A percentile compares a stretch with the other conserved stretches of the same genome.
Evolutionary conservation across 257 asterid genomes (phyloP).

Genomic region (Asclepias syriaca): DNA sequence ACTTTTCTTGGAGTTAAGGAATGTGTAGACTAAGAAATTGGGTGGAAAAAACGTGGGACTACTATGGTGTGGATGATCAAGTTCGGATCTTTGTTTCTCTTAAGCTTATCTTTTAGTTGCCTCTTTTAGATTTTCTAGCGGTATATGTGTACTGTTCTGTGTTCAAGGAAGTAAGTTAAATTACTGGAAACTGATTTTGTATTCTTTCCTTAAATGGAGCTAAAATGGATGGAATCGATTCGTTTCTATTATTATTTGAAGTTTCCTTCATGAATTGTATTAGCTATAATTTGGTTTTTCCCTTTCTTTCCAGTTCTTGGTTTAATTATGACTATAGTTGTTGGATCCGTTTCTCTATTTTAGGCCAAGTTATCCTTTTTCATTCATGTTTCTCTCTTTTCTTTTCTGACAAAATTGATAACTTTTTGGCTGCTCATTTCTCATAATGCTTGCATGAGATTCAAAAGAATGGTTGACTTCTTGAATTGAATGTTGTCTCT

Average conservation of each 20-base stretch:
- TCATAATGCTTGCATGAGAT: background rate
- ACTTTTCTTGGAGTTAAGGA: background rate
- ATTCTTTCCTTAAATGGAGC: background rate
- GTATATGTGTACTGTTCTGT: background rate
- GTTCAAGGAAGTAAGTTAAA: background rate
- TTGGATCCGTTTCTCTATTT: constrained; percentile 5
- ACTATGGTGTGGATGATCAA: background rate
- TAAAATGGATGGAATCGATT: background rate
- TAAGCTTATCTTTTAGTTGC: constrained; percentile 3
- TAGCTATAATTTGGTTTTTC: background rate
- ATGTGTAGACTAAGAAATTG: background rate
- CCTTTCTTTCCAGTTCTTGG: background rate
- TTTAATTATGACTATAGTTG: background rate
- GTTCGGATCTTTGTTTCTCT: constrained; percentile 26
- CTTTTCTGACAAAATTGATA: background rate
- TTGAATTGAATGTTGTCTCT: constrained; percentile 6
- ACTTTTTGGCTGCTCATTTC: background rate
- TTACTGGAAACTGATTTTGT: background rate
- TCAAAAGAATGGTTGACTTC: constrained; percentile 4
- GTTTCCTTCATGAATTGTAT: background rate
- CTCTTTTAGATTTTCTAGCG: background rate
- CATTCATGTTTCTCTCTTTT: background rate
- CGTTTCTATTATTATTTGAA: background rate
- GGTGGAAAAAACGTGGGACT: constrained; percentile 4
- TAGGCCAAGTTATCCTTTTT: background rate